Conservation (phyloP, 2,329 filamentous ascomycete genomes). For the Pseudocercospora vitis region DNA sequence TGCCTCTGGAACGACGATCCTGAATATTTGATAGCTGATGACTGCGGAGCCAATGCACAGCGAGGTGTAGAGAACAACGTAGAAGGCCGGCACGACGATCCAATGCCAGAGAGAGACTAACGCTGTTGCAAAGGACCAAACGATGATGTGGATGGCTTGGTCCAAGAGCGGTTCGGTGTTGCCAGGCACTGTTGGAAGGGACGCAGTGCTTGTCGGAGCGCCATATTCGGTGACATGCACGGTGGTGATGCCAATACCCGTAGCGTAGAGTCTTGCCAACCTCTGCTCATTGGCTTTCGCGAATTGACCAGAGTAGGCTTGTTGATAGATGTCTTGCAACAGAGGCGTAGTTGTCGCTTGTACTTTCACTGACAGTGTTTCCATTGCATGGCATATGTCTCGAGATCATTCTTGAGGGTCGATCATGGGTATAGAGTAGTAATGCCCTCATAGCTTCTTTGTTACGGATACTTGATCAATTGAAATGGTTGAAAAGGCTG, state of each 20-base stretch:
- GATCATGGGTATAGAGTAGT: too few relatives aligned
- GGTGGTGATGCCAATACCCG: not conserved
- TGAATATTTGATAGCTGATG: not conserved
- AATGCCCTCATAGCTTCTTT: too few relatives aligned
- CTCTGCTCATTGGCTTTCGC: not conserved
- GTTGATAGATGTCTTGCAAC: not conserved
- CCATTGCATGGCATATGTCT: too few relatives aligned
- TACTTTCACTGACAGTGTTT: too few relatives aligned
- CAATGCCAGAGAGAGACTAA: not conserved
- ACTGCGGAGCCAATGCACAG: not conserved
- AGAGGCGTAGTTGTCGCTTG: not conserved
- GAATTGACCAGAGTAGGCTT: not conserved
- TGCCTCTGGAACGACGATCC: not conserved
- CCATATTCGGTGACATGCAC: not conserved
- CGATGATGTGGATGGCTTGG: not conserved
- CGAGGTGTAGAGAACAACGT: not conserved
- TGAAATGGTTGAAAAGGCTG: too few relatives aligned
- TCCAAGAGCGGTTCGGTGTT: not conserved
- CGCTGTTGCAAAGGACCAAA: not conserved
- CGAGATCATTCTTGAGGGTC: too few relatives aligned
- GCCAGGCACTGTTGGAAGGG: not conserved
- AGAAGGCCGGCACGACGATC: slow-evolving; percentile 1
- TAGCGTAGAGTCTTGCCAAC: slow-evolving; percentile 1
- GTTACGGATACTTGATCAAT: too few relatives aligned
- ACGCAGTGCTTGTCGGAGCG: not conserved